phyloP scores from a whole-genome alignment of 2,329 filamentous ascomycete genomes.

The Ceratocystis huliohia region DNA sequence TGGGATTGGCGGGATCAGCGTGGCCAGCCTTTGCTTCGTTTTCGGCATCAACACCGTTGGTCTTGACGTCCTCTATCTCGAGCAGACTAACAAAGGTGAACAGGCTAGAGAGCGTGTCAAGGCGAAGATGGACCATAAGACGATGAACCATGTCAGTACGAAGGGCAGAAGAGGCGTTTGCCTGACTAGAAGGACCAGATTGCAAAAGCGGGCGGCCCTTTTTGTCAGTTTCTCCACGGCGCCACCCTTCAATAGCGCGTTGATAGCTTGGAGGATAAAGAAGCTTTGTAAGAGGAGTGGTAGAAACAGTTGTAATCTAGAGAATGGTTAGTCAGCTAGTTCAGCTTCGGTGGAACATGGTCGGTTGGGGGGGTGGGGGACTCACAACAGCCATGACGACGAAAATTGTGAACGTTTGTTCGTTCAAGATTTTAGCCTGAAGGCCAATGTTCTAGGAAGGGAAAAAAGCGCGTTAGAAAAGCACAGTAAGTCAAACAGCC shows the following conservation, averaged over 20 bases:
- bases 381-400: slow-evolving; percentile 63
- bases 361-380: background rate
- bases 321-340: slow-evolving; percentile 21
- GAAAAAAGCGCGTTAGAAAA: background rate
- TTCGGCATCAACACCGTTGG: slow-evolving; percentile 21
- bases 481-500: background rate
- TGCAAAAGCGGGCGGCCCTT: slow-evolving; percentile 35
- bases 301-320: slow-evolving; percentile 68
- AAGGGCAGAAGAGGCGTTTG: slow-evolving; percentile 18
- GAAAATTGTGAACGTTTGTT: slow-evolving; percentile 79
- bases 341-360: background rate
- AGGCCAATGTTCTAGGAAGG: slow-evolving; percentile 53
- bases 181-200: slow-evolving; percentile 24
- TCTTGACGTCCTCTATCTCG: slow-evolving; percentile 26
- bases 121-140: slow-evolving; percentile 66
- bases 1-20: background rate
- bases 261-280: slow-evolving; percentile 59
- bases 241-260: slow-evolving; percentile 43
- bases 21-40: slow-evolving; percentile 13
- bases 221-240: slow-evolving; percentile 84
- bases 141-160: slow-evolving; percentile 37
- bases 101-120: slow-evolving; percentile 72
- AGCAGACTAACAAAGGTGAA: slow-evolving; percentile 74
- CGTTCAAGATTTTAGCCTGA: slow-evolving; percentile 68
- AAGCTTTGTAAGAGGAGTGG: slow-evolving; percentile 59